phyloP scores from a whole-genome alignment of 2,329 filamentous ascomycete genomes.

The Coniochaeta pulveracea region DNA sequence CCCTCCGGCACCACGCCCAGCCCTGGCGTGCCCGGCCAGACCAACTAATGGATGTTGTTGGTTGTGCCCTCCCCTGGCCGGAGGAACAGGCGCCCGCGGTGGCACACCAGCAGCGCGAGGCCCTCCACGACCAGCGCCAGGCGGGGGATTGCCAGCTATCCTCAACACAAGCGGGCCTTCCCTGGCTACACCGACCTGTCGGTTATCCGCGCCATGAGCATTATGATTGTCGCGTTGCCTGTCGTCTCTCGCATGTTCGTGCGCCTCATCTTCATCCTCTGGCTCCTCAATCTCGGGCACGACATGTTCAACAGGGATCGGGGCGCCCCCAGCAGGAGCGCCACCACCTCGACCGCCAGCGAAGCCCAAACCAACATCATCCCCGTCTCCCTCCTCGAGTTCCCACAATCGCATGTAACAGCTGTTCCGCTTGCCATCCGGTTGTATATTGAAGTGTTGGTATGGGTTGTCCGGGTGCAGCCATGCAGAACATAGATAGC shows the following conservation, averaged over 20 bases:
- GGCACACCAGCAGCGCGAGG: slow-evolving; percentile 17
- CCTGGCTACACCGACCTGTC: slow-evolving; percentile 33
- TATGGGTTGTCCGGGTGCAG: slow-evolving; percentile 75
- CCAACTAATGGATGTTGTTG: slow-evolving; percentile 10
- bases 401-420: slow-evolving; percentile 91
- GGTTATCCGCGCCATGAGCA: slow-evolving; percentile 10
- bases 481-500: slow-evolving; percentile 88
- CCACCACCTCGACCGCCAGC: slow-evolving; percentile 20
- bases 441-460: slow-evolving; percentile 67
- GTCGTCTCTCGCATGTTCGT: slow-evolving; percentile 12
- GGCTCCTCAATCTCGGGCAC: slow-evolving; percentile 20
- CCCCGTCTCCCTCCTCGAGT: slow-evolving; percentile 67
- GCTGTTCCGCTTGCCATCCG: slow-evolving; percentile 36
- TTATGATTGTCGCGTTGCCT: slow-evolving; percentile 6
- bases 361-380: slow-evolving; percentile 34
- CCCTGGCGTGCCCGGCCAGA: too few species aligned
- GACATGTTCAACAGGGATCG: slow-evolving; percentile 8
- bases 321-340: slow-evolving; percentile 2
- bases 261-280: slow-evolving; percentile 20
- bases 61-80: slow-evolving; percentile 4
- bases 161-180: slow-evolving; percentile 47
- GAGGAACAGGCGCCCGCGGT: slow-evolving; percentile 3
- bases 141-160: slow-evolving; percentile 27
- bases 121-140: slow-evolving; percentile 14
- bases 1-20: slow-evolving; percentile 5